These are phyloP conservation scores for Cymbidium sinense DNA, from an alignment of 106 monocot species.

Conservation along the genomic window DNA sequence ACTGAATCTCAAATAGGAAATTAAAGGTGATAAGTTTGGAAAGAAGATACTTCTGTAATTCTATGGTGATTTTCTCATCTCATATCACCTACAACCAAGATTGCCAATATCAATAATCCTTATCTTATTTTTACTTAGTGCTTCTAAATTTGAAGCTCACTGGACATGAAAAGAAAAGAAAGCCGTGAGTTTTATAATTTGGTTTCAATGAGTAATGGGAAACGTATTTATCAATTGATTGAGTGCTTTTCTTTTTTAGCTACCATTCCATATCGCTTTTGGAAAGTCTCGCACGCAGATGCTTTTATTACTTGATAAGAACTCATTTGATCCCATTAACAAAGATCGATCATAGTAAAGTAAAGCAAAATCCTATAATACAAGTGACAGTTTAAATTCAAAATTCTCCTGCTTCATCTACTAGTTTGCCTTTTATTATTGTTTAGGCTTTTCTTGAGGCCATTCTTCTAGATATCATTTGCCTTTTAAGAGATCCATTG, in stretches of 20 bases:
- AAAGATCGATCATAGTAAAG: background rate
- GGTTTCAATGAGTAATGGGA: background rate
- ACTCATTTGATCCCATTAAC: background rate
- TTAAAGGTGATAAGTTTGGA: constrained; percentile 4
- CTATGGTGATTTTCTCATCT: background rate
- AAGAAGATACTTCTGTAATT: constrained; percentile 5
- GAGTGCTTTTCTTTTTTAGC: background rate
- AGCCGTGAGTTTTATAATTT: background rate
- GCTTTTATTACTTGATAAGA: background rate
- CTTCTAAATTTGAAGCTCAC: constrained; percentile 9
- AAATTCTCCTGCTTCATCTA: no score
- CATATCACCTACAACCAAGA: background rate
- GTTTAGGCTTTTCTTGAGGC: background rate
- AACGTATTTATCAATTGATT: background rate
- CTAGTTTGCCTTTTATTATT: no score
- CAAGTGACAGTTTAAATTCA: no score
- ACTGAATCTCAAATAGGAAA: background rate
- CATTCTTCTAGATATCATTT: background rate
- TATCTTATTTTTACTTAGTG: background rate
- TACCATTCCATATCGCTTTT: background rate
- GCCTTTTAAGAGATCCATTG: background rate
- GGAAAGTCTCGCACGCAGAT: background rate
- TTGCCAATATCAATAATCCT: background rate
- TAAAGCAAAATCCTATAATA: background rate
- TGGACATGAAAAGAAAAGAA: constrained; percentile 4